Percentiles rank a stretch among this genome's conserved stretches.
Evolutionary conservation across 2,329 filamentous ascomycete genomes (phyloP).

Genomic region (Lasiodiplodia sp.): DNA sequence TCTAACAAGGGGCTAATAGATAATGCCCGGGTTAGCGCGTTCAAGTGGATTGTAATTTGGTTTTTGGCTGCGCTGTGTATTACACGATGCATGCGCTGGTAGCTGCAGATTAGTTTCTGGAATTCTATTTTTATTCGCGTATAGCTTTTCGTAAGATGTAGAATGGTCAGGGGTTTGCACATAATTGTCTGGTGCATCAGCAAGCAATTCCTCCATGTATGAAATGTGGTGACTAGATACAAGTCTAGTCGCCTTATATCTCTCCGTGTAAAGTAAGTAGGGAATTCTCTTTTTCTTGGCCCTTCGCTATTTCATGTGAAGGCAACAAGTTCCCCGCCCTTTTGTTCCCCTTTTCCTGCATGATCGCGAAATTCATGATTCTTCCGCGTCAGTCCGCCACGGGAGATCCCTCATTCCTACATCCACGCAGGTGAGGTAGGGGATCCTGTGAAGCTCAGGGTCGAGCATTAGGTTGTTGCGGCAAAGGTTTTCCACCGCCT

Average conservation of each 20-base stretch:
- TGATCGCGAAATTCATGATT: neutral
- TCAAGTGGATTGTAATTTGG: too few relatives aligned
- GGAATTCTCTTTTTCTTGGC: neutral
- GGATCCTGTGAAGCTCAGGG: conserved; percentile 38
- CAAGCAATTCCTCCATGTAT: neutral
- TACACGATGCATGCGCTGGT: too few relatives aligned
- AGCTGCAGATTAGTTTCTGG: too few relatives aligned
- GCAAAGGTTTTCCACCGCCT: conserved; percentile 34
- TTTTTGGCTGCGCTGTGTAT: too few relatives aligned
- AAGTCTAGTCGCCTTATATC: neutral
- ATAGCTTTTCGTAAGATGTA: too few relatives aligned
- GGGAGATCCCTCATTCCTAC: conserved; percentile 38
- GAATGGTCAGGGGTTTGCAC: too few relatives aligned
- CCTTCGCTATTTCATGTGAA: neutral
- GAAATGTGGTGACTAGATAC: neutral
- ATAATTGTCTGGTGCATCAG: too few relatives aligned
- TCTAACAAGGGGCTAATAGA: too few relatives aligned
- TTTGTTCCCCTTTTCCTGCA: neutral
- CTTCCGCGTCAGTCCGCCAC: neutral
- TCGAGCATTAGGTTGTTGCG: conserved; percentile 40
- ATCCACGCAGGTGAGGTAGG: conserved; percentile 46
- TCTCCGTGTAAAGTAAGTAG: neutral
- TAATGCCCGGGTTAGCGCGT: too few relatives aligned
- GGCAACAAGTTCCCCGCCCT: neutral
- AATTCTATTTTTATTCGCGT: too few relatives aligned